These are phyloP conservation scores for Ascodesmis nigricans DNA, from an alignment of 495 filamentous ascomycete genomes.

Conservation along the genomic window DNA sequence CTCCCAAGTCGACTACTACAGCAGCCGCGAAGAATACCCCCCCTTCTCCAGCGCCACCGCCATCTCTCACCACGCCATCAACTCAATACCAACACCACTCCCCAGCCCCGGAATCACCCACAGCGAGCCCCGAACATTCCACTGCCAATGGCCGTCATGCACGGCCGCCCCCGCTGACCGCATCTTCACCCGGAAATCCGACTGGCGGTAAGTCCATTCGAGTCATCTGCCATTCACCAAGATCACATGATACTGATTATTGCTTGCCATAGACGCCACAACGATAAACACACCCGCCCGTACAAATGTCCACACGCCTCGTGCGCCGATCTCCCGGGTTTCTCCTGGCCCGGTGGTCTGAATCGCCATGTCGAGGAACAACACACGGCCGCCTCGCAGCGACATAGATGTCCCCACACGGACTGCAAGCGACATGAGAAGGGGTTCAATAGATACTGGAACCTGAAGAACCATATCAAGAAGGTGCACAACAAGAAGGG, in stretches of 20 bases:
- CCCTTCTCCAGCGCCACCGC: too few relatives aligned
- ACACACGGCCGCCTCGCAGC: slow-evolving; percentile 64
- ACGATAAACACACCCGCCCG: slow-evolving; percentile 88
- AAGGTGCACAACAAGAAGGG: slow-evolving; percentile 63
- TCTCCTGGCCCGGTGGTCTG: slow-evolving; percentile 80
- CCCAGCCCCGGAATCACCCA: too few relatives aligned
- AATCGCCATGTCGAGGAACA: slow-evolving; percentile 78
- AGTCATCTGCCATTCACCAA: neutral
- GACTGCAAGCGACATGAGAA: slow-evolving; percentile 60
- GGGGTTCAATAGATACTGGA: slow-evolving; percentile 71
- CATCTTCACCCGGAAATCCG: slow-evolving; percentile 5
- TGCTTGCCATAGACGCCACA: slow-evolving; percentile 47
- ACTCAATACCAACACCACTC: too few relatives aligned
- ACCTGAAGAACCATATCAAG: slow-evolving; percentile 68
- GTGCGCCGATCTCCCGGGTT: slow-evolving; percentile 76
- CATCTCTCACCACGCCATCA: too few relatives aligned
- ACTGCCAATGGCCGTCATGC: too few relatives aligned
- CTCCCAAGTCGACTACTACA: too few relatives aligned
- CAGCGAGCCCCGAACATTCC: too few relatives aligned
- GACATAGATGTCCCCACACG: slow-evolving; percentile 58
- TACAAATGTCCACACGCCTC: slow-evolving; percentile 56
- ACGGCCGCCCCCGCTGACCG: slow-evolving; percentile 1
- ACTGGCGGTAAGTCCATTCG: slow-evolving; percentile 3
- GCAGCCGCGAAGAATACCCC: too few relatives aligned
- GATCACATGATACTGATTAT: neutral